Conservation (phyloP, 2,329 filamentous ascomycete genomes). For the Davidsoniella virescens region DNA sequence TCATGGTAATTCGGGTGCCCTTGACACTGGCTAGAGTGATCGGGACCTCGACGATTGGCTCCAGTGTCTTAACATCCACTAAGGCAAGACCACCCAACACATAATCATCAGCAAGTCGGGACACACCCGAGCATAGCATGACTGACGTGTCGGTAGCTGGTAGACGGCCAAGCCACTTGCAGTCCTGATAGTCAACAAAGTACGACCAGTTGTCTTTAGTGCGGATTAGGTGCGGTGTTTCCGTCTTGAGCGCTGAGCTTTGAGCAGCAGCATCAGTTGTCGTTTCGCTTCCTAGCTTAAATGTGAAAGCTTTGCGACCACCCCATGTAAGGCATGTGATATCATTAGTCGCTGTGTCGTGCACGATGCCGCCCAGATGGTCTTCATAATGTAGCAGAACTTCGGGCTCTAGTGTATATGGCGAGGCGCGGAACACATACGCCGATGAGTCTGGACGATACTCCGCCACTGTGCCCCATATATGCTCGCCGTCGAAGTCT, state of each 20-base stretch:
- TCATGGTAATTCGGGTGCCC: conserved; percentile 28
- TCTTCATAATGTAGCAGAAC: conserved; percentile 23
- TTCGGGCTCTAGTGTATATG: conserved; percentile 21
- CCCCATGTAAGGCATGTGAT: conserved; percentile 32
- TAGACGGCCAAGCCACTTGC: conserved; percentile 31
- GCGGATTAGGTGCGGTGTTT: conserved; percentile 11
- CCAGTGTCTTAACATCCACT: conserved; percentile 29
- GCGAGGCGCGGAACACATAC: conserved; percentile 25
- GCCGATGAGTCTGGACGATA: conserved; percentile 32
- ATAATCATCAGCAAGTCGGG: conserved; percentile 17
- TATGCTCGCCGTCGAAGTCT: conserved; percentile 30
- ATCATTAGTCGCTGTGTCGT: conserved; percentile 21
- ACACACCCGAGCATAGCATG: conserved; percentile 32
- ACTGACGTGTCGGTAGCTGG: conserved; percentile 22
- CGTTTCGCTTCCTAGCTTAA: conserved; percentile 17
- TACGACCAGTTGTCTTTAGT: conserved; percentile 24
- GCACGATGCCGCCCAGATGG: conserved; percentile 31
- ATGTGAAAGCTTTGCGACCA: conserved; percentile 24
- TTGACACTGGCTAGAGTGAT: conserved; percentile 25
- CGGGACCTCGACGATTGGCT: conserved; percentile 29
- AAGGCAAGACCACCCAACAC: conserved; percentile 30
- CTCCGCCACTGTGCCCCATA: conserved; percentile 31
- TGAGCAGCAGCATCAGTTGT: not conserved
- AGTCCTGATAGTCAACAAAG: conserved; percentile 35
- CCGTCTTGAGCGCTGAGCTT: not conserved